Base-by-base conservation (phyloP, 2,329 filamentous ascomycete species). In the Pleurostoma richardsiae region DNA sequence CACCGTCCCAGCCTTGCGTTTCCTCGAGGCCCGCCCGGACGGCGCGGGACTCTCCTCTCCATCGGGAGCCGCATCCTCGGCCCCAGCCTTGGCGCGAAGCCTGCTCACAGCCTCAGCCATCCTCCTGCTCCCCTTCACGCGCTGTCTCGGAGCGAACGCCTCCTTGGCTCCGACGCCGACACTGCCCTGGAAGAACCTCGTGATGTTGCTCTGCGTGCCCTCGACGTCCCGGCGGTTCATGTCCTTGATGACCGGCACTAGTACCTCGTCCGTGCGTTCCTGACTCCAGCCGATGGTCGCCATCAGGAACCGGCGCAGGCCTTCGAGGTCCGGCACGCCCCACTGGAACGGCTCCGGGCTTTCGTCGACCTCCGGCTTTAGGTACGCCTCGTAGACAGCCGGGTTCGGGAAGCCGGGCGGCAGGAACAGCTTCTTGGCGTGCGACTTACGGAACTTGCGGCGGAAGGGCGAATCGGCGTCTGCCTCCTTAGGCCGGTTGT, bases 141-240 rank as follows among this genome's bases (percentile, higher is more conserved):
- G 80, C 52, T 84, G 82, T 47, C 86, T 77, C 0, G 88, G 88
- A 28, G 75, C 87, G 68, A 89, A 91, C 0, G 78, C 80, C 51
- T 84, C 79, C 36, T 71, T 78, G 10, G 79, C 79, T 1, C 88
- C 87, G 1, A 76, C 77, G 0, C 88, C 88, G 0, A 90, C 83
- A 4, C 72, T 68, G 0, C 92, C 92, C 10, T 82, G 80, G 63
- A 97, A 96, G 65, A 85, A 99, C 28, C 84, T 77, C n/a, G 94
- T 99, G 54, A 99, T 96, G 56, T 99, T 99, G 49, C 83, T 85
- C 72, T 99, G 94, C 19, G 92, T 97, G 5, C 94, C 94, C 68
- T 97, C 94, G 29, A 82, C 76, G 54, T 89, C 87, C 38, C 94
- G 78, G 4, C 82, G 80, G 62, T 97, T 97, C 88, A 99, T 95